Base-by-base conservation (phyloP, 148 eudicot genomes). In the Silene conica region DNA sequence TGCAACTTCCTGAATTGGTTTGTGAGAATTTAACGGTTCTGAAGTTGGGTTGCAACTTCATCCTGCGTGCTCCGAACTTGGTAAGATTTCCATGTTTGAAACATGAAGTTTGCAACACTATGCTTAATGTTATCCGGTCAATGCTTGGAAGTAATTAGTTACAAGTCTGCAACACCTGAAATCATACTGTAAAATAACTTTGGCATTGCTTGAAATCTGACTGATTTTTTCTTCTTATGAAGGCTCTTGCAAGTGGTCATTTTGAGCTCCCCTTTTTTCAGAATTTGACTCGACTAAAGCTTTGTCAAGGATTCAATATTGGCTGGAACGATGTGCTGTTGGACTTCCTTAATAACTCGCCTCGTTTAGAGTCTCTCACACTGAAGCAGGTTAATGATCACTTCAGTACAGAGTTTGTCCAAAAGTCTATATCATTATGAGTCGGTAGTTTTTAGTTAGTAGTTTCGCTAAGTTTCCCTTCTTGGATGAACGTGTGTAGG, bases 101-200 rank as follows among this genome's bases (percentile, higher is more conserved):
- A n/a, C n/a, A n/a, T 34, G 74, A 54, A 5, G 25, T 57, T 57
- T 71, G 74, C 25, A 15, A 71, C 25, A 56, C 50, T 4, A 58
- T 71, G 46, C 74, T 71, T 11, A 52, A 31, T 28, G 52, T 71
- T 58, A 52, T 73, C 77, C 31, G n/a, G 73, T 45, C 81, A 67
- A 18, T 69, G 81, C 65, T 26, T 79, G 19, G 74, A 74, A 78
- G 81, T 74, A 78, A 57, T 68, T 38, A 38, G 1, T n/a, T n/a
- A n/a, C n/a, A n/a, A n/a, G n/a, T n/a, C n/a, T n/a, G n/a, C n/a
- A n/a, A n/a, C n/a, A n/a, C n/a, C n/a, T 16, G 31, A 71, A 38
- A 6, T 72, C 16, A 15, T 25, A 21, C 26, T 13, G 15, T 13
- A 15, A 56, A n/a, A 23, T 6, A 9, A 0, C 10, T 11, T 20